Conservation (phyloP, 1,284 basidiomycete species). For the Cryptococcus wingfieldii region DNA sequence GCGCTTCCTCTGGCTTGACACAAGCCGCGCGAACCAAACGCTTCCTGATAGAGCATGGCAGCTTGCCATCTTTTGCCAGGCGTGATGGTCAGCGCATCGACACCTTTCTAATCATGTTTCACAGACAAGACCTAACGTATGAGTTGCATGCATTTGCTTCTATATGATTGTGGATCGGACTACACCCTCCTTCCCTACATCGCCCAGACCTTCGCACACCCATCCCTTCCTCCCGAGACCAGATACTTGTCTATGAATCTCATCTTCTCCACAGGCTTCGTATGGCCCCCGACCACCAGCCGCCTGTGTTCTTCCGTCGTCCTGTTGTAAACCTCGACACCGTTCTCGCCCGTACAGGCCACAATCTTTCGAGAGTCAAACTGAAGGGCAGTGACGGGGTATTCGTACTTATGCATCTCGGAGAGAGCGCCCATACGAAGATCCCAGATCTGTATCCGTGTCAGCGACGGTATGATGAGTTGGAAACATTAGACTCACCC, state of each 20-base stretch:
- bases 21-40: too few relatives aligned
- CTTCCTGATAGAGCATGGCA: too few relatives aligned
- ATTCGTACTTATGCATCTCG: constrained; percentile 87
- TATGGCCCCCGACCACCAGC: constrained; percentile 85
- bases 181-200: constrained; percentile 53
- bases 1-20: too few relatives aligned
- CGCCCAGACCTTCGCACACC: constrained; percentile 90
- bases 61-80: too few relatives aligned
- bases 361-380: constrained; percentile 94
- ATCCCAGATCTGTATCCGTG: constrained; percentile 77
- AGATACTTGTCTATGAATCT: constrained; percentile 97
- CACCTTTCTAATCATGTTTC: too few relatives aligned
- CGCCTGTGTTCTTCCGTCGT: constrained; percentile 85
- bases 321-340: constrained; percentile 90
- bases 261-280: constrained; percentile 78
- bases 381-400: constrained; percentile 84
- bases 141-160: neutral
- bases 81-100: too few relatives aligned
- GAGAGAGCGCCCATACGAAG: constrained; percentile 81
- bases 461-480: neutral
- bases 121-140: too few relatives aligned
- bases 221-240: constrained; percentile 83
- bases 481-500: constrained; percentile 55
- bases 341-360: constrained; percentile 89
- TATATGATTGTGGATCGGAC: neutral